Percentiles rank a stretch among this genome's conserved stretches.
Conservation (phyloP, 202 grass and related monocot species). For the Zoysia matrella region DNA sequence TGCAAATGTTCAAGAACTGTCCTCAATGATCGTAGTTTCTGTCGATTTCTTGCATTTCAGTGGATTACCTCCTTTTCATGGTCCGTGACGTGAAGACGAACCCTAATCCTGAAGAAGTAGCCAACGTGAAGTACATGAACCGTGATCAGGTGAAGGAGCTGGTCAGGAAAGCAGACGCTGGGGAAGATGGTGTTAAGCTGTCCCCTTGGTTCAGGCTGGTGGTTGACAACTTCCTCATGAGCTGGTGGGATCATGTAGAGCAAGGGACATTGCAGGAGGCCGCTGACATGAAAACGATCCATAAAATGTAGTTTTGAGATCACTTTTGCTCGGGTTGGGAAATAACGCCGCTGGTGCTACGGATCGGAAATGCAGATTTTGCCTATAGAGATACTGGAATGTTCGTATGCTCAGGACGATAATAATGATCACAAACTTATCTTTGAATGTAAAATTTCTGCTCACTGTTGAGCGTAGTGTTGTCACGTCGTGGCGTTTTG, state of each 20-base stretch:
- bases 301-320: slow-evolving; percentile 54
- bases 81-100: slow-evolving; percentile 67
- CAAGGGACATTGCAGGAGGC: slow-evolving; percentile 12
- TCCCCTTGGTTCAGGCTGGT: slow-evolving; percentile 97
- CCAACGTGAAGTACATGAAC: no score
- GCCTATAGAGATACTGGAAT: neutral
- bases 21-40: neutral
- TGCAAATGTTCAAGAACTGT: neutral
- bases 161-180: no score
- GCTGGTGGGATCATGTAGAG: slow-evolving; percentile 93
- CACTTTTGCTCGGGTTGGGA: neutral
- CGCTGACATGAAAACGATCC: slow-evolving; percentile 31
- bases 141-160: no score
- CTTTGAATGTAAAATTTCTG: neutral
- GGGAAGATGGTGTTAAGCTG: slow-evolving; percentile 46
- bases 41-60: slow-evolving; percentile 39
- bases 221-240: slow-evolving; percentile 83
- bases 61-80: slow-evolving; percentile 95
- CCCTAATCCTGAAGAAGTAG: slow-evolving; percentile 50
- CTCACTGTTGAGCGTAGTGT: no score
- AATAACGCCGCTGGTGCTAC: neutral
- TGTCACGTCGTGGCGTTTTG: neutral
- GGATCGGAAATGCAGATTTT: neutral
- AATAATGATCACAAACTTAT: neutral
- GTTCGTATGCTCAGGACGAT: neutral